Evolutionary conservation across 1,139 yeast species (phyloP), one percentile per base, ranked within the genome.

Genomic region (Geotrichum australiense): DNA sequence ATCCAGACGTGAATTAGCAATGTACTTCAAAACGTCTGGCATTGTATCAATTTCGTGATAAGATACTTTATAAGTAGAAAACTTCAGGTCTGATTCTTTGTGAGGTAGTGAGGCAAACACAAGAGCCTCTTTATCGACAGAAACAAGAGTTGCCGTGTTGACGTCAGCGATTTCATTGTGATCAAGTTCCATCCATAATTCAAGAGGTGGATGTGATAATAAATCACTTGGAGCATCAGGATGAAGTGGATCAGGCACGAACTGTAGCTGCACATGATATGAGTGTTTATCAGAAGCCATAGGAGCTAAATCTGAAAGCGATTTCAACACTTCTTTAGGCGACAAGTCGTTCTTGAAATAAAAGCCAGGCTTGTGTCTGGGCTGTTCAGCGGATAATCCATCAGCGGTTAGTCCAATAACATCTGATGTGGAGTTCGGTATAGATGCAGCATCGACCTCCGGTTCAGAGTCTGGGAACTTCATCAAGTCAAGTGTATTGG

Each of bases 111-210:
- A 58, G 1, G 74, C 57, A 44, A 57, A 61, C 12, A 62, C 59
- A 43, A 62, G 64, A 44, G 68, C 64, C 49, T 75, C 79, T 12
- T 66, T 66, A 41, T 74, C 76, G 1, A 71, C 74, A 0, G 76
- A 63, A 4, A 73, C 68, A 3, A 73, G 50, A 32, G 63, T 62
- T 42, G 73, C 54, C 5, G 72, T 61, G 23, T 65, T 67, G 37
- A 65, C 47, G 39, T 69, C 71, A 1, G 74, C 68, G n/a, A 51
- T 58, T 15, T 64, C 64, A 25, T 57, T 51, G 7, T 61, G 63
- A 47, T 68, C 66, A 40, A 74, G 56, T 35, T 69, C 72, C 41
- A 71, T 59, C 75, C 78, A 73, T 38, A 76, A 59, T 53, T 76
- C 81, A 3, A 76, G 61, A 0, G 78, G 74, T 0, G 81, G 80